These are phyloP conservation scores for Colletotrichum cuscutae DNA, from an alignment of 2,329 filamentous ascomycete genomes.

Conservation along the genomic window DNA sequence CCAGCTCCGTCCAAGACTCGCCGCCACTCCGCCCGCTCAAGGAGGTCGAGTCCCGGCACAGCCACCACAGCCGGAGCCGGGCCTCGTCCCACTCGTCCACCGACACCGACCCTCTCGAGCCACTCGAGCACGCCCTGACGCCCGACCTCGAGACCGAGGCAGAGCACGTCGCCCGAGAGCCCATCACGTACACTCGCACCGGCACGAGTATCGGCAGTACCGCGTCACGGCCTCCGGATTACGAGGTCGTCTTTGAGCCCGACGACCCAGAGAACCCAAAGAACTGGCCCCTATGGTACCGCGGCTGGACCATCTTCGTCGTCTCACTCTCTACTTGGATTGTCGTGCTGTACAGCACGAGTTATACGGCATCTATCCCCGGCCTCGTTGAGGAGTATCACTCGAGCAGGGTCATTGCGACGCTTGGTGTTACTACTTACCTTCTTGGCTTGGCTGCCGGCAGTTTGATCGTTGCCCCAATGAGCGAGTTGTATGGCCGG, in stretches of 20 bases:
- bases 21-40: slow-evolving; percentile 20
- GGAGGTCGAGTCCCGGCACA: slow-evolving; percentile 20
- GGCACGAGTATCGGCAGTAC: slow-evolving; percentile 51
- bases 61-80: slow-evolving; percentile 26
- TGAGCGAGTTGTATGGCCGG: slow-evolving; percentile 77
- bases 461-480: slow-evolving; percentile 77
- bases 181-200: slow-evolving; percentile 50
- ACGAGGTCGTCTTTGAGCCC: slow-evolving; percentile 78
- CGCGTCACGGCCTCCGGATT: slow-evolving; percentile 64
- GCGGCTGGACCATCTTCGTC: slow-evolving; percentile 55
- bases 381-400: slow-evolving; percentile 76
- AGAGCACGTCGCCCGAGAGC: slow-evolving; percentile 52
- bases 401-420: slow-evolving; percentile 68
- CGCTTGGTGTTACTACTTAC: slow-evolving; percentile 83
- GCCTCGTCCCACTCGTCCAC: slow-evolving; percentile 22
- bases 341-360: slow-evolving; percentile 79
- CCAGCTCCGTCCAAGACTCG: slow-evolving; percentile 28
- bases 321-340: slow-evolving; percentile 60
- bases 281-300: slow-evolving; percentile 70
- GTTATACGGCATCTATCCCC: slow-evolving; percentile 78
- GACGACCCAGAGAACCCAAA: slow-evolving; percentile 72
- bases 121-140: slow-evolving; percentile 52
- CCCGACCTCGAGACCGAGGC: slow-evolving; percentile 49
- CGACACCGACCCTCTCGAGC: slow-evolving; percentile 39
- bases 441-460: slow-evolving; percentile 79